Evolutionary conservation across 75 land plant species (phyloP).

Genomic region (Cunninghamia lanceolata): DNA sequence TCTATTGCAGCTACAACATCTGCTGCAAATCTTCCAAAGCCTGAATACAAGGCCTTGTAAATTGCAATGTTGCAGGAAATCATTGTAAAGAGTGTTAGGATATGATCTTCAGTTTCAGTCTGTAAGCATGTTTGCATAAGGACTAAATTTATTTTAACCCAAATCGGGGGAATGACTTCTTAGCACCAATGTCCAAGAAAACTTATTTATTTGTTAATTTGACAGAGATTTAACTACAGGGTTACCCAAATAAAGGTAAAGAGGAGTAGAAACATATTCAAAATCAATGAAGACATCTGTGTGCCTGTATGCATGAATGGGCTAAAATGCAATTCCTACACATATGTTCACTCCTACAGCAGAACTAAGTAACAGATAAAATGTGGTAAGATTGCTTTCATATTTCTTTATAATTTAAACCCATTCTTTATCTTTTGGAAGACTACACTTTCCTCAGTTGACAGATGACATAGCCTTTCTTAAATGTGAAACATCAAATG

Average conservation of each 20-base stretch:
- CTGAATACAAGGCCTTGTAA: conserved; percentile 81
- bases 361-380: not conserved
- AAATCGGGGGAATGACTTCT: not conserved
- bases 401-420: not conserved
- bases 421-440: too few relatives aligned
- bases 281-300: not conserved
- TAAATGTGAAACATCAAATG: not conserved
- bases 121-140: not conserved
- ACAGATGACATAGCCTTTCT: not conserved
- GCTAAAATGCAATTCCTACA: not conserved
- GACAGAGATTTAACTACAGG: not conserved
- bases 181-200: not conserved
- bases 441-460: too few relatives aligned
- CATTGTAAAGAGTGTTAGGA: not conserved
- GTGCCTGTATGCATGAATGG: not conserved
- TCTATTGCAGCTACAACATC: conserved; percentile 95
- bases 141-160: not conserved
- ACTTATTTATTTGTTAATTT: not conserved
- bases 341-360: not conserved
- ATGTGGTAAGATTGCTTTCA: not conserved
- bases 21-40: conserved; percentile 85
- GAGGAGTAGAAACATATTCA: not conserved
- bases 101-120: not conserved
- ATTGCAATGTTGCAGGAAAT: conserved; percentile 60
- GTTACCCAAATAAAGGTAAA: not conserved